Evolutionary conservation across 1,139 yeast genomes (phyloP).

Genomic region (Protomyces arabidopsidicola): DNA sequence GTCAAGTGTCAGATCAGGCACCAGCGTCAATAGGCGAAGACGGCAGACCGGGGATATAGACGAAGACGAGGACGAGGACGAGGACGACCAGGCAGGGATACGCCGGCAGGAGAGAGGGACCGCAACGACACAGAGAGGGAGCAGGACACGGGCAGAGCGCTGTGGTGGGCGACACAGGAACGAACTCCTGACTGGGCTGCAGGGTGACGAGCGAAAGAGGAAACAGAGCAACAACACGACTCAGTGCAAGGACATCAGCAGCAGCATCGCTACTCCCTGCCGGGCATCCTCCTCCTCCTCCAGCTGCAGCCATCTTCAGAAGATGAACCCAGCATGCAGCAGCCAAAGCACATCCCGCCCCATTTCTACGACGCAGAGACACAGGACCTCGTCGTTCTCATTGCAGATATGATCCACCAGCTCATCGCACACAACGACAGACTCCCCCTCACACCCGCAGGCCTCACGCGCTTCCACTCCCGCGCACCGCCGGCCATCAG

Average conservation of each 20-base stretch:
- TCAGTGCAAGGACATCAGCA: background rate
- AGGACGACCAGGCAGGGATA: background rate
- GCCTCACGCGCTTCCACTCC: conserved; percentile 84
- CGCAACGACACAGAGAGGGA: background rate
- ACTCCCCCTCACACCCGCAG: conserved; percentile 44
- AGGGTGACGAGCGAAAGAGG: background rate
- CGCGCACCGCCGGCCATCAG: conserved; percentile 87
- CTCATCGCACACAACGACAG: conserved; percentile 64
- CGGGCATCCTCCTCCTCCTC: no score
- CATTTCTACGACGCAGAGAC: conserved; percentile 64
- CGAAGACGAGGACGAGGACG: background rate
- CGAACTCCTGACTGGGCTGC: no score
- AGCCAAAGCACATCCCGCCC: conserved; percentile 46
- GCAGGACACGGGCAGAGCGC: background rate
- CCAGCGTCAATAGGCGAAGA: no score
- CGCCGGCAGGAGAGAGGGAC: no score
- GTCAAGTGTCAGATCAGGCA: no score
- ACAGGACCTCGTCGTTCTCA: conserved; percentile 63
- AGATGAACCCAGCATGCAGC: background rate
- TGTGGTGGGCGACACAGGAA: no score
- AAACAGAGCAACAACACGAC: background rate
- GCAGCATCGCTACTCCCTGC: background rate
- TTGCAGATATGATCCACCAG: conserved; percentile 74
- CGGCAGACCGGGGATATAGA: no score
- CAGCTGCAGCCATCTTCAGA: no score